phyloP scores from a whole-genome alignment of 306 rosid species.

The Begonia loranthoides region DNA sequence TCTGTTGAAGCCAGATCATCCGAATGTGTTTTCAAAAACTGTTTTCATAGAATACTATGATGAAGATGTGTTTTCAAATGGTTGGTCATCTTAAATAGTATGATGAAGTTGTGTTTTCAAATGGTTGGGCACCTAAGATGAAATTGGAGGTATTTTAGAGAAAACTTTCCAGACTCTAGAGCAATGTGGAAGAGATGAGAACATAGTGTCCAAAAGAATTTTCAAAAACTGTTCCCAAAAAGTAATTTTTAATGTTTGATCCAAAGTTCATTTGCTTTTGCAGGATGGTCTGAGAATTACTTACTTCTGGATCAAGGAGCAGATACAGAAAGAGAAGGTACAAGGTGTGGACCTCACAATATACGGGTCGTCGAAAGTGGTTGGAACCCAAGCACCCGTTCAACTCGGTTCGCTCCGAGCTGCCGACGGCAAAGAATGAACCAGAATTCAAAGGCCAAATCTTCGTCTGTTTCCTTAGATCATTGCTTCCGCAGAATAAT shows the following conservation, averaged over 20 bases:
- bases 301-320: slow-evolving; percentile 93
- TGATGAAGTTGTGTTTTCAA: no score
- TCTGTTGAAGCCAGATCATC: no score
- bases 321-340: slow-evolving; percentile 89
- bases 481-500: no score
- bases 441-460: not conserved
- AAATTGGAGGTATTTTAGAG: no score
- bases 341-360: slow-evolving; percentile 49
- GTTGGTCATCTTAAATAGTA: no score
- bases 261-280: not conserved
- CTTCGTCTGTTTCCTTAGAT: no score
- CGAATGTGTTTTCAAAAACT: no score
- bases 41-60: no score
- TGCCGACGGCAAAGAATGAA: slow-evolving; percentile 82
- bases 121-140: not conserved
- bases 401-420: slow-evolving; percentile 92
- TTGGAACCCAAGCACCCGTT: slow-evolving; percentile 93
- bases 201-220: no score
- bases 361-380: slow-evolving; percentile 92
- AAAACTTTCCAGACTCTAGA: not conserved
- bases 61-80: no score
- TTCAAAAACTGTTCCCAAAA: no score
- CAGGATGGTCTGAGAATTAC: slow-evolving; percentile 94
- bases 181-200: not conserved
- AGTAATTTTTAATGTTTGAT: not conserved